These are phyloP conservation scores for Hyaloperonospora brassicae DNA, from an alignment of 352 stramenopile species.

Conservation along the genomic window DNA sequence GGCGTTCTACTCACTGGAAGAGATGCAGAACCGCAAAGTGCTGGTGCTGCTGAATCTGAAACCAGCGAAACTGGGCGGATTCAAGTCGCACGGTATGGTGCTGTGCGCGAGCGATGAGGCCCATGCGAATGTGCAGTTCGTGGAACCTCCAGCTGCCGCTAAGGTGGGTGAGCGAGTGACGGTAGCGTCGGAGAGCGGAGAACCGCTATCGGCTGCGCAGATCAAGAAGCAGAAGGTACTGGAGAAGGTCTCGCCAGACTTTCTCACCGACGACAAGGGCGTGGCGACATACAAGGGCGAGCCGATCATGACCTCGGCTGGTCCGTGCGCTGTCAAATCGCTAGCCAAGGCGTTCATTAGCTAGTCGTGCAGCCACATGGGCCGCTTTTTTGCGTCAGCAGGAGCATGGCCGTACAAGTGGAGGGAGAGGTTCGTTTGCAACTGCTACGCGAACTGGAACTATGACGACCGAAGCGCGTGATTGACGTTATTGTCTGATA, in stretches of 20 bases:
- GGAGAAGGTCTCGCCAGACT: conserved; percentile 61
- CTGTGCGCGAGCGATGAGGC: conserved; percentile 87
- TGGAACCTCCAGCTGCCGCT: conserved; percentile 89
- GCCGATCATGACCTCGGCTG: conserved; percentile 62
- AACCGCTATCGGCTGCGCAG: conserved; percentile 67
- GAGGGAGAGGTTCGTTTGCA: too few relatives aligned
- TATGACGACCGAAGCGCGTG: too few relatives aligned
- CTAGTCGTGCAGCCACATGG: conserved; percentile 26
- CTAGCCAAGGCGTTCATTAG: conserved; percentile 63
- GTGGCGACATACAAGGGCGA: conserved; percentile 79
- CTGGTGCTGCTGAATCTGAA: conserved; percentile 98
- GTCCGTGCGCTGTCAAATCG: conserved; percentile 50
- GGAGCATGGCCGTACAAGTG: neutral
- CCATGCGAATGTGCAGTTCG: conserved; percentile 90
- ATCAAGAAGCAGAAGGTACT: conserved; percentile 87
- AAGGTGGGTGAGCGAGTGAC: conserved; percentile 90
- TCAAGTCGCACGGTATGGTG: conserved; percentile 96
- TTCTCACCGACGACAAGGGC: conserved; percentile 56
- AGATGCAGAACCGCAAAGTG: conserved; percentile 92
- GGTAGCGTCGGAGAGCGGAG: conserved; percentile 60
- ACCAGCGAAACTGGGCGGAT: conserved; percentile 92
- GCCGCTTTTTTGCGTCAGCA: neutral
- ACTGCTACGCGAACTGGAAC: too few relatives aligned
- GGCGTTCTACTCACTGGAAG: conserved; percentile 91
- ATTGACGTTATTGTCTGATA: too few relatives aligned